phyloP scores from a whole-genome alignment of 176 grass and related monocot species.

The Aegilops sharonensis region DNA sequence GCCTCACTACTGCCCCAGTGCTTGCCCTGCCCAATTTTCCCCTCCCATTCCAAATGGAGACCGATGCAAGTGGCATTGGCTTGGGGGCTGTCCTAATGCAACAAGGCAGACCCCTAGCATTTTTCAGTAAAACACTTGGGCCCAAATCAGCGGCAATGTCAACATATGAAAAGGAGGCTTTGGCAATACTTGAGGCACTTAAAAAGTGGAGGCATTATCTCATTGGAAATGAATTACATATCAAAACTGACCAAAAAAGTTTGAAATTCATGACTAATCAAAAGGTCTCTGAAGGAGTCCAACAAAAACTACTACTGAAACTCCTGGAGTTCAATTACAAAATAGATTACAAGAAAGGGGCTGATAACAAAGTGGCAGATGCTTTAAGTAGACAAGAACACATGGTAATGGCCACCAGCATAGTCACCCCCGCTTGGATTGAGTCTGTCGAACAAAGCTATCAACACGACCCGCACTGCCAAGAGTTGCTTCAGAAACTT shows the following conservation, averaged over 20 bases:
- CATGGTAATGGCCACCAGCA: too few species aligned
- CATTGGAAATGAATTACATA: neutral
- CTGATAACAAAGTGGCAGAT: neutral
- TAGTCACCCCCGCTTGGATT: too few species aligned
- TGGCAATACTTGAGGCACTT: neutral
- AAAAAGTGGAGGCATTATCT: too few species aligned
- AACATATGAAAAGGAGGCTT: neutral
- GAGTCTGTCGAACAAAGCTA: too few species aligned
- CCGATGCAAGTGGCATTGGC: neutral
- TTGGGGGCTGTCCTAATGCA: neutral
- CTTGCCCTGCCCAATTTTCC: neutral
- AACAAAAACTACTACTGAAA: neutral
- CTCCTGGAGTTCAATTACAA: neutral
- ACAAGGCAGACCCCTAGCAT: neutral
- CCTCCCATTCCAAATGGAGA: neutral
- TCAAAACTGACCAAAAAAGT: neutral
- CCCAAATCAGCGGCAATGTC: neutral
- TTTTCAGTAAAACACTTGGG: neutral
- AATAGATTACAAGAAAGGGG: neutral
- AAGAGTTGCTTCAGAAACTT: too few species aligned
- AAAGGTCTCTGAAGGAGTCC: neutral
- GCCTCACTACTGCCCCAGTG: neutral
- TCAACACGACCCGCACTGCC: too few species aligned
- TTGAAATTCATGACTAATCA: neutral
- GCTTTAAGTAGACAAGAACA: neutral